Conservation (phyloP, 495 filamentous ascomycete species). For the Aspergillus nidulans region DNA sequence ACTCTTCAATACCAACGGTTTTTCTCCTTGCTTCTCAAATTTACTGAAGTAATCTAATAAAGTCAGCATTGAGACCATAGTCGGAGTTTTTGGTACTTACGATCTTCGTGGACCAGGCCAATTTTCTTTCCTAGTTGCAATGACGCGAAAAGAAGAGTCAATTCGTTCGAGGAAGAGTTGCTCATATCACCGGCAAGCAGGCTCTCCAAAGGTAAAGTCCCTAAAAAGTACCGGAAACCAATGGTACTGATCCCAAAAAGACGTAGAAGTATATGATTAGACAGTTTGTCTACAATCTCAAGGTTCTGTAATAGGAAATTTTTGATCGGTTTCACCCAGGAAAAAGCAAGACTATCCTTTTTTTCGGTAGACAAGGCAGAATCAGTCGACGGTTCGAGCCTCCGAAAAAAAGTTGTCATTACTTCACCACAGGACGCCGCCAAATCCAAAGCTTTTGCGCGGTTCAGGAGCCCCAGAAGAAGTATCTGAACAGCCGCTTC, state of each 20-base stretch:
- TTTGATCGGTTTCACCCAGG: conserved; percentile 37
- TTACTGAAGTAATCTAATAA: conserved; percentile 29
- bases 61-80: conserved; percentile 14
- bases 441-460: conserved; percentile 49
- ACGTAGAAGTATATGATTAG: conserved; percentile 66
- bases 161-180: conserved; percentile 44
- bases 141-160: conserved; percentile 60
- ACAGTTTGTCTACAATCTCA: conserved; percentile 59
- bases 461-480: conserved; percentile 33
- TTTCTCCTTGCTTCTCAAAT: conserved; percentile 9
- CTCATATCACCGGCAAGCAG: conserved; percentile 38
- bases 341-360: conserved; percentile 13
- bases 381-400: conserved; percentile 28
- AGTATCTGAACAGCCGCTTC: conserved; percentile 28
- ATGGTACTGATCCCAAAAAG: conserved; percentile 58
- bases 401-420: conserved; percentile 54
- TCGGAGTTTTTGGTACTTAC: conserved; percentile 40
- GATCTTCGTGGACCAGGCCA: conserved; percentile 68
- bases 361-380: conserved; percentile 18
- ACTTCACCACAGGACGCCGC: conserved; percentile 62
- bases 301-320: conserved; percentile 42
- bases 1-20: conserved; percentile 35
- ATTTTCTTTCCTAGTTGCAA: conserved; percentile 76
- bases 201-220: conserved; percentile 37
- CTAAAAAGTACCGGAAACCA: conserved; percentile 54